Evolutionary conservation across 768 basidiomycete species (phyloP).

Genomic region (Lactifluus piperatus): DNA sequence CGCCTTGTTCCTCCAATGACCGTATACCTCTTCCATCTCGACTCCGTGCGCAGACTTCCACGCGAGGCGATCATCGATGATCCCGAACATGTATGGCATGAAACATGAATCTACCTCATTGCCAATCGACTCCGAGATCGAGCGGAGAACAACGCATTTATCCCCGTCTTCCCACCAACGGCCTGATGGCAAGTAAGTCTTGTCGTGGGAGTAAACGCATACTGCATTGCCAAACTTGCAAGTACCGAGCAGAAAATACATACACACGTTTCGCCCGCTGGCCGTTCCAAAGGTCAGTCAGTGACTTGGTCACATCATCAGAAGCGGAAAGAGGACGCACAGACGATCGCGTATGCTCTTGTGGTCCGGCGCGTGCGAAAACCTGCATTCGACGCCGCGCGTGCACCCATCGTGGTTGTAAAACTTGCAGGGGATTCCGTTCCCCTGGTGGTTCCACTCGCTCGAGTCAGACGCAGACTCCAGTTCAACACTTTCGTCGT

Average conservation of each 20-base stretch:
- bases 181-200: constrained; percentile 32
- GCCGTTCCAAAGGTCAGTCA: not conserved
- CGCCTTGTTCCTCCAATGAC: not conserved
- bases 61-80: constrained; percentile 1
- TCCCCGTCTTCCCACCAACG: constrained; percentile 38
- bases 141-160: not conserved
- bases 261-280: constrained; percentile 48
- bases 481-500: constrained; percentile 30
- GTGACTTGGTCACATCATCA: not conserved
- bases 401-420: constrained; percentile 48
- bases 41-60: not conserved
- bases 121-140: not conserved
- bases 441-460: constrained; percentile 44
- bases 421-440: constrained; percentile 44
- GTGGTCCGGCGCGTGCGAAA: constrained; percentile 46
- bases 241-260: constrained; percentile 31
- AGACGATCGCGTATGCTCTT: constrained; percentile 47
- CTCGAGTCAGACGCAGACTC: constrained; percentile 44
- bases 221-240: constrained; percentile 32
- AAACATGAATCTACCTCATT: not conserved
- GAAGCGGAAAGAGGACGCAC: constrained; percentile 28
- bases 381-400: constrained; percentile 35
- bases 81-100: constrained; percentile 3
- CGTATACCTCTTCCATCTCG: not conserved
- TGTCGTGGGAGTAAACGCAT: constrained; percentile 44